Evolutionary conservation across 345 rosid genomes (phyloP), one percentile per base, ranked within the genome.

Genomic region (Salix caprea): DNA sequence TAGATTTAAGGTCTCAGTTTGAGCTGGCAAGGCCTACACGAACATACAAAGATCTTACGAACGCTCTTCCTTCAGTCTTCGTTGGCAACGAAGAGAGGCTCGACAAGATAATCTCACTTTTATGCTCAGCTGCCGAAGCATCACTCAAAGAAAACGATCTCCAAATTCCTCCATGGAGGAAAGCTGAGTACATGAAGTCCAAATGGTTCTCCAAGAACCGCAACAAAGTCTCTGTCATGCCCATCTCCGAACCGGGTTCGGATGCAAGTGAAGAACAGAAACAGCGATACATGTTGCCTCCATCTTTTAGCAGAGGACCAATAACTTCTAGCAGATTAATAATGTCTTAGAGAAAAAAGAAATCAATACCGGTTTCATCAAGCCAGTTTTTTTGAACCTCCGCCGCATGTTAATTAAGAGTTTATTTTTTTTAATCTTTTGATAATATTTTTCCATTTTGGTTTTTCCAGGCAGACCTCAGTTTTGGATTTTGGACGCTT

Each of bases 81-180:
- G 87, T 88, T 9, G 88, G 83, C 4, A 78, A 62, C 2, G 93
- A 88, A 36, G 88, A 78, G 65, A 89, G 80, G 46, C 85, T 89
- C 1, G 75, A 76, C 13, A 82, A 77, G 73, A 76, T 85, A 52
- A 77, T 88, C 28, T 68, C 84, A 6, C 50, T 89, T 76, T 69
- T 88, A 19, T 86, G 90, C 68, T 58, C 83, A 39, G 93, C 89
- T 69, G 81, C 84, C 24, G 82, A 84, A 34, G 62, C 82, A 42
- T 86, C 89, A 0, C 81, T 89, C 58, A 77, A 82, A 64, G 83
- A 88, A 66, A 84, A 79, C 9, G 87, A 83, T 30, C 84, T 88
- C 50, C 65, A 79, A 64, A 26, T 88, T 28, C 88, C 89, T 18
- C 93, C 93, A 3, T 88, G 91, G 91, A 89, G 93, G 75, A 85